These are phyloP conservation scores for Teratosphaeriaceae sp. DNA, from an alignment of 2,329 filamentous ascomycete species.

Conservation along the genomic window DNA sequence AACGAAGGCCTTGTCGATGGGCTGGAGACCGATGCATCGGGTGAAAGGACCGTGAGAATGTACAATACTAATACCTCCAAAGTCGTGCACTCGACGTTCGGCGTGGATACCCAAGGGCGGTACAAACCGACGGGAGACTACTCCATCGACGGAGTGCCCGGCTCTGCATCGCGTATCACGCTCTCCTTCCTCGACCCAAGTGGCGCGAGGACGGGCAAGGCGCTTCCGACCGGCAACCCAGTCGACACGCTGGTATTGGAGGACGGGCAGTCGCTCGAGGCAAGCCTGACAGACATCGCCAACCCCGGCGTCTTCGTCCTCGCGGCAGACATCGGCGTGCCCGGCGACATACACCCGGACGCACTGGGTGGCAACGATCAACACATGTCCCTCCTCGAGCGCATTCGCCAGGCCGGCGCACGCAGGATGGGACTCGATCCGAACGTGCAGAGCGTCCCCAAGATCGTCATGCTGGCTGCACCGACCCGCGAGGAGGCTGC, in stretches of 20 bases:
- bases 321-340: slow-evolving; percentile 46
- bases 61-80: slow-evolving; percentile 68
- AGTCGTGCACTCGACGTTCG: slow-evolving; percentile 53
- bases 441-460: slow-evolving; percentile 50
- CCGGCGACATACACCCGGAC: slow-evolving; percentile 47
- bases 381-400: slow-evolving; percentile 48
- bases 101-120: slow-evolving; percentile 42
- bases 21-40: slow-evolving; percentile 23
- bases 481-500: slow-evolving; percentile 8
- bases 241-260: slow-evolving; percentile 41
- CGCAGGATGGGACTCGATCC: slow-evolving; percentile 54
- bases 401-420: slow-evolving; percentile 52
- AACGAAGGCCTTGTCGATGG: slow-evolving; percentile 46
- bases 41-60: slow-evolving; percentile 49
- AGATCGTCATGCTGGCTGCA: slow-evolving; percentile 51
- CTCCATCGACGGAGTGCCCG: slow-evolving; percentile 58
- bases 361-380: slow-evolving; percentile 45
- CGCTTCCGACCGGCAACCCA: slow-evolving; percentile 53
- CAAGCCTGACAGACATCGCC: slow-evolving; percentile 56
- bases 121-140: slow-evolving; percentile 44
- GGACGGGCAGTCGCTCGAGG: slow-evolving; percentile 36
- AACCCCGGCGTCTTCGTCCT: slow-evolving; percentile 59
- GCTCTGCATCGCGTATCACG: slow-evolving; percentile 50
- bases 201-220: slow-evolving; percentile 56
- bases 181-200: slow-evolving; percentile 57